Evolutionary conservation across 306 rosid genomes (phyloP).

Genomic region (Purshia tridentata): DNA sequence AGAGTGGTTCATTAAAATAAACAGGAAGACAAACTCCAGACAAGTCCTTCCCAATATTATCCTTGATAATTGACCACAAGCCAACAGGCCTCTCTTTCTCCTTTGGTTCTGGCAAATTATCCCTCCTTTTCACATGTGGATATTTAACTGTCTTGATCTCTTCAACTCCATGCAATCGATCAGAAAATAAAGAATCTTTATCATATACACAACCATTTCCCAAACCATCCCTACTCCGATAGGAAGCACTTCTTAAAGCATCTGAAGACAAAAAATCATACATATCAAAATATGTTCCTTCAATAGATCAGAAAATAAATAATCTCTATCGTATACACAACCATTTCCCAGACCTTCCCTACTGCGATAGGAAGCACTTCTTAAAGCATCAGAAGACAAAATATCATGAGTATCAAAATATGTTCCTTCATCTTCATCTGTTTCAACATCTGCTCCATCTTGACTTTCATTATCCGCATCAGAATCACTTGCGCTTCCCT

Average conservation of each 20-base stretch:
- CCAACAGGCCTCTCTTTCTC: constrained; percentile 92
- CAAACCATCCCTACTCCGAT: constrained; percentile 72
- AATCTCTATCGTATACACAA: constrained; percentile 52
- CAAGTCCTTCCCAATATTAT: constrained; percentile 96
- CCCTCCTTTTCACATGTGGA: constrained; percentile 86
- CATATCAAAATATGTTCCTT: constrained; percentile 50
- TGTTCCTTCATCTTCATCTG: constrained; percentile 85
- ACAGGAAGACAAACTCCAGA: constrained; percentile 99
- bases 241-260: constrained; percentile 89
- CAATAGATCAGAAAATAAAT: constrained; percentile 49
- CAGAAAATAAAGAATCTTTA: constrained; percentile 61
- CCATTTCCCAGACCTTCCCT: constrained; percentile 65
- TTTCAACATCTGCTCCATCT: constrained; percentile 87
- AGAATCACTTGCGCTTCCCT: constrained; percentile 86
- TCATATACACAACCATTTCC: constrained; percentile 60
- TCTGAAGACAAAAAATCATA: constrained; percentile 72
- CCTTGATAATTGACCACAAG: constrained; percentile 97
- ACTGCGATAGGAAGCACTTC: constrained; percentile 93
- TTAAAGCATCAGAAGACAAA: constrained; percentile 77
- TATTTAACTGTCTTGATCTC: constrained; percentile 57
- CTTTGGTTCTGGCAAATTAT: constrained; percentile 87
- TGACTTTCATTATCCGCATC: constrained; percentile 94
- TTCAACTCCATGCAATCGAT: constrained; percentile 56
- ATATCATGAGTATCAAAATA: constrained; percentile 90
- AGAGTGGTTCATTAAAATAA: constrained; percentile 97